phyloP scores from a whole-genome alignment of 2,329 filamentous ascomycete genomes.

The Penicillium frequentans region DNA sequence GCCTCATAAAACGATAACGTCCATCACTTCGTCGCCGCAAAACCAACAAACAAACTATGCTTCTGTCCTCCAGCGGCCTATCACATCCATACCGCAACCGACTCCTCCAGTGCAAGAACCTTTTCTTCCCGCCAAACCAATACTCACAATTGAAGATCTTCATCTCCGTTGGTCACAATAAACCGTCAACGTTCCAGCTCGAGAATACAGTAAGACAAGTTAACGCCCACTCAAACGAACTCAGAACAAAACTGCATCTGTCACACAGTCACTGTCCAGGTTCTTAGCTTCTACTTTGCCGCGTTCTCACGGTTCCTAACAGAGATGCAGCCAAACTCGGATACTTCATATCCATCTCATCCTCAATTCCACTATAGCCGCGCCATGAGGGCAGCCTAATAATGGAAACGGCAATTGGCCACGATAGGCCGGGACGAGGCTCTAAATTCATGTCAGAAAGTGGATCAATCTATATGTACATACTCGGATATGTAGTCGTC shows the following conservation, averaged over 20 bases:
- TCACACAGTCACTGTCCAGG: conserved; percentile 12
- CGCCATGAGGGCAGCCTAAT: too few species aligned
- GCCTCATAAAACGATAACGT: background rate
- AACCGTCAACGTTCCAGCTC: conserved; percentile 15
- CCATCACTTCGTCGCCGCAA: background rate
- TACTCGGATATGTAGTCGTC: too few species aligned
- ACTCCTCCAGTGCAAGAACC: conserved; percentile 3
- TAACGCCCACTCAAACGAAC: background rate
- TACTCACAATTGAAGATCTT: conserved; percentile 15
- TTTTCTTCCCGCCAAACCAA: background rate
- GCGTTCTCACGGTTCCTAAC: conserved; percentile 13
- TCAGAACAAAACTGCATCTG: conserved; percentile 6
- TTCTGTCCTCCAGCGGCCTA: conserved; percentile 5
- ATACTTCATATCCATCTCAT: conserved; percentile 8
- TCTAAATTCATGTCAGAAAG: too few species aligned
- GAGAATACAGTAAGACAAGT: background rate
- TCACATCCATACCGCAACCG: background rate
- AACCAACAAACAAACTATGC: conserved; percentile 9
- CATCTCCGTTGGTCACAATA: conserved; percentile 13
- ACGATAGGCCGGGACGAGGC: too few species aligned
- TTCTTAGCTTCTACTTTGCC: conserved; percentile 9
- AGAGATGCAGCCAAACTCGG: conserved; percentile 15
- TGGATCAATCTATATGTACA: too few species aligned
- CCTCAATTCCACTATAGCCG: conserved; percentile 7
- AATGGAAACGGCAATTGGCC: too few species aligned